These are phyloP conservation scores for Hypericum perforatum DNA, from an alignment of 345 rosid genomes.

Conservation along the genomic window DNA sequence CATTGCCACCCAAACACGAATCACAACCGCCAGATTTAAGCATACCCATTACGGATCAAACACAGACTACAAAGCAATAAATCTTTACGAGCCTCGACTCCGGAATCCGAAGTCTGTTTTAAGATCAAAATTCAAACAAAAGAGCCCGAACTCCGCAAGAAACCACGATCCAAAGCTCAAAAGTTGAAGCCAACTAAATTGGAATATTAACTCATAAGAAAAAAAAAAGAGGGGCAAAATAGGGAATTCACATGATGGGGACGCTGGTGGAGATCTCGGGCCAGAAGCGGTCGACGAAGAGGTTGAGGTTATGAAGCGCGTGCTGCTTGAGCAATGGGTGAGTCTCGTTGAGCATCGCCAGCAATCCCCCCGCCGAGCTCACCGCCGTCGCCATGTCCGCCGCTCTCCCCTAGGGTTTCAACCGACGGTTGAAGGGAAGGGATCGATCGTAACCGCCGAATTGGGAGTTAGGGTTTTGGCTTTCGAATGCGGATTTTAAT, in stretches of 20 bases:
- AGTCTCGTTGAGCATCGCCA: conserved; percentile 90
- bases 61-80: conserved; percentile 1
- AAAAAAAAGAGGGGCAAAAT: neutral
- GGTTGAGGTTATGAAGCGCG: conserved; percentile 80
- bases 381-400: conserved; percentile 40
- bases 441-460: too few relatives aligned
- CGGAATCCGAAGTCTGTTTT: neutral
- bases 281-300: conserved; percentile 86
- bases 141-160: conserved; percentile 10
- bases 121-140: conserved; percentile 12
- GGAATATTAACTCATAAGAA: neutral
- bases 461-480: too few relatives aligned
- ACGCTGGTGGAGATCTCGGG: conserved; percentile 99
- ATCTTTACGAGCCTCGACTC: neutral
- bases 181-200: neutral
- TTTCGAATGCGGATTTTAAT: too few relatives aligned
- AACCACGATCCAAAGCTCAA: neutral
- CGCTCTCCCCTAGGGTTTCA: too few relatives aligned
- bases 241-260: conserved; percentile 57
- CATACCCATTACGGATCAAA: too few relatives aligned
- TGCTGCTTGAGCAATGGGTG: conserved; percentile 80
- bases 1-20: too few relatives aligned
- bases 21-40: too few relatives aligned
- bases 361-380: conserved; percentile 85
- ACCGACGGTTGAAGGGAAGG: too few relatives aligned